Evolutionary conservation across 352 stramenopile genomes (phyloP).

Genomic region (Aphanomyces cochlioides): DNA sequence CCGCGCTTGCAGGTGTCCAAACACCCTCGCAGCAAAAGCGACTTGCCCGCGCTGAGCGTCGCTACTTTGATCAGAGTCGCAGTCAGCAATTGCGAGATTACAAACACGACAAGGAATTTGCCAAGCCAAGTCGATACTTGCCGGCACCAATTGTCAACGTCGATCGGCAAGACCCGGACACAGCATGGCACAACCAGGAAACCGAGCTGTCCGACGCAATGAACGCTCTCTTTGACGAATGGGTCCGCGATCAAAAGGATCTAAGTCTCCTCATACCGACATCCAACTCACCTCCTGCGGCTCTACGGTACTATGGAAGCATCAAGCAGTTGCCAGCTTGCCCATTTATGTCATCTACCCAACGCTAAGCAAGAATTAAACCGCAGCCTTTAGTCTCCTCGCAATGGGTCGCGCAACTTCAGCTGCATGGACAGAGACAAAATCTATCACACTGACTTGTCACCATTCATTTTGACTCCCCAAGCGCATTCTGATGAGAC

Average conservation of each 20-base stretch:
- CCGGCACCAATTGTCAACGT: slow-evolving; percentile 55
- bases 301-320: slow-evolving; percentile 57
- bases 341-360: slow-evolving; percentile 48
- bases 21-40: slow-evolving; percentile 41
- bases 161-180: slow-evolving; percentile 37
- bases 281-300: slow-evolving; percentile 58
- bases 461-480: too few species aligned
- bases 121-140: slow-evolving; percentile 48
- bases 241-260: slow-evolving; percentile 38
- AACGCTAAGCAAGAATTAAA: slow-evolving; percentile 33
- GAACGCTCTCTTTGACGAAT: slow-evolving; percentile 46
- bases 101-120: slow-evolving; percentile 56
- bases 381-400: too few species aligned
- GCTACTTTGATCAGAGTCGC: slow-evolving; percentile 62
- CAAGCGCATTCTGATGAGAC: too few species aligned
- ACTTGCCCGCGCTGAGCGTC: slow-evolving; percentile 48
- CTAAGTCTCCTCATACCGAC: slow-evolving; percentile 49
- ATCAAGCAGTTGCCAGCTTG: slow-evolving; percentile 42
- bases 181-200: slow-evolving; percentile 47
- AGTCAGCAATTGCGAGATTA: slow-evolving; percentile 72
- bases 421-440: too few species aligned
- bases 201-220: slow-evolving; percentile 17
- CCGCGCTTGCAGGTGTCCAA: slow-evolving; percentile 54
- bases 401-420: too few species aligned
- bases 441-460: too few species aligned